Conservation (phyloP, 148 eudicot genomes). For the Cornus suecica region DNA sequence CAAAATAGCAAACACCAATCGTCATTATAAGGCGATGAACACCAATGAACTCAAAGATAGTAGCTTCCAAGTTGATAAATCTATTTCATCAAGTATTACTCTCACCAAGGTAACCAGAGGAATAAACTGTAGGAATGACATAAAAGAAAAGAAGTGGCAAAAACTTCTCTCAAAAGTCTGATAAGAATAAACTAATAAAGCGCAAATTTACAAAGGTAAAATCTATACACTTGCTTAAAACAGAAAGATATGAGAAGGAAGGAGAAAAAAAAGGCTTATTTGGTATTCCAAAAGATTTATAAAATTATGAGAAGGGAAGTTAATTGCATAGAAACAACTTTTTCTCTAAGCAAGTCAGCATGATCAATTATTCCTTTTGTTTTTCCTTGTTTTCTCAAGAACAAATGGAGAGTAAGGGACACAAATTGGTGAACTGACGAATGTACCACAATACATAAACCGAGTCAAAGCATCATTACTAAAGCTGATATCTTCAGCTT, state of each 20-base stretch:
- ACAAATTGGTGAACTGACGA: not conserved
- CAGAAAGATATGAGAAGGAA: not conserved
- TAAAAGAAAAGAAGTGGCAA: not conserved
- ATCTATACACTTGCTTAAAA: not conserved
- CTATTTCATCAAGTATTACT: not conserved
- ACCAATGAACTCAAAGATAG: not conserved
- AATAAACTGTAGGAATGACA: not conserved
- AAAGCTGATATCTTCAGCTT: not conserved
- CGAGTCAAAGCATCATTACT: not conserved
- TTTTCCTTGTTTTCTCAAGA: not conserved
- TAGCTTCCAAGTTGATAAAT: not conserved
- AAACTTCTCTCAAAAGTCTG: not conserved
- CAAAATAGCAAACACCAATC: constrained; percentile 15
- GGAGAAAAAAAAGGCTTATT: not conserved
- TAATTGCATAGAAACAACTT: not conserved
- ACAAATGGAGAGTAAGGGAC: not conserved
- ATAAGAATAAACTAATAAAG: not conserved
- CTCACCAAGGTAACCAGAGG: not conserved
- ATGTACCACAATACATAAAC: not conserved
- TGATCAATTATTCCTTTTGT: not conserved
- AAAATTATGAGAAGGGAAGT: not conserved
- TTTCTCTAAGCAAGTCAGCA: not conserved
- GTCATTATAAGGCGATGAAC: constrained; percentile 6
- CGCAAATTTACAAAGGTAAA: not conserved
- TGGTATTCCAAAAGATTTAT: not conserved